These are phyloP conservation scores for Sambucus nigra DNA, from an alignment of 129 eudicot species.

Conservation along the genomic window DNA sequence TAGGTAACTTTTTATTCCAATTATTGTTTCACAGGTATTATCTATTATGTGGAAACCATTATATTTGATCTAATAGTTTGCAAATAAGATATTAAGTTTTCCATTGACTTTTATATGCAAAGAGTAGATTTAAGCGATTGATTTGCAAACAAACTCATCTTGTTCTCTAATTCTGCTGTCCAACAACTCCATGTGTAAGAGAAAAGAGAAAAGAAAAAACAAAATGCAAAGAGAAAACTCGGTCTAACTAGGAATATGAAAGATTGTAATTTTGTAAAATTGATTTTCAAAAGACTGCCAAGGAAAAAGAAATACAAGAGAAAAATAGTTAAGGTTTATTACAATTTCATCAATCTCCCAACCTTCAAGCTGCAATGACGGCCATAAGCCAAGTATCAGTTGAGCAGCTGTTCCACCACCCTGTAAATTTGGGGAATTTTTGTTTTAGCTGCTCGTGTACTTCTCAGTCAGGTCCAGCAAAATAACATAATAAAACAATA, in stretches of 20 bases:
- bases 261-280: neutral
- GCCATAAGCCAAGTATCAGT: constrained; percentile 78
- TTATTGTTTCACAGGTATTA: no score
- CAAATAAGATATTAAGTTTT: no score
- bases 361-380: constrained; percentile 69
- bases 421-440: constrained; percentile 27
- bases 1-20: neutral
- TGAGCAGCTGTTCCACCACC: constrained; percentile 92
- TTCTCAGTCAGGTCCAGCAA: neutral
- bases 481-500: constrained; percentile 1
- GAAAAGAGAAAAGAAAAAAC: neutral
- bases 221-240: neutral
- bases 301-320: neutral
- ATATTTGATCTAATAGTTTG: neutral
- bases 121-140: neutral
- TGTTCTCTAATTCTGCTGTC: neutral
- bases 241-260: neutral
- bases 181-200: neutral
- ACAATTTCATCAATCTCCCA: constrained; percentile 94
- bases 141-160: neutral
- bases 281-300: neutral
- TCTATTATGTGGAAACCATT: no score
- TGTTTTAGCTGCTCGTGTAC: constrained; percentile 5
- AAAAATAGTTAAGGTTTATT: constrained; percentile 8
- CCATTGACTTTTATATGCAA: neutral